These are phyloP conservation scores for Pythium myriotylum DNA, from an alignment of 352 stramenopile species.

Conservation along the genomic window DNA sequence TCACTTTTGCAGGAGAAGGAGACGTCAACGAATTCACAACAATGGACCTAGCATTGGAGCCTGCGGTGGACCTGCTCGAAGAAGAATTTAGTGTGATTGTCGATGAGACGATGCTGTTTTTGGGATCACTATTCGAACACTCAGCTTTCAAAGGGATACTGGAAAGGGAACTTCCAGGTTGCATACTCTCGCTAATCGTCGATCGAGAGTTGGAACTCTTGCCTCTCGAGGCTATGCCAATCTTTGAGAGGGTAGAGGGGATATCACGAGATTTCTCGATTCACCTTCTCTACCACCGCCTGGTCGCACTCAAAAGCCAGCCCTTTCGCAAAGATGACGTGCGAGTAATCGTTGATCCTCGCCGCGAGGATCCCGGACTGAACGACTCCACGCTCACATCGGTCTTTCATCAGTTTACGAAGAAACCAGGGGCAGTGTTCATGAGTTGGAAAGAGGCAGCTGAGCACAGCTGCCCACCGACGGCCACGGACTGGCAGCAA, in stretches of 20 bases:
- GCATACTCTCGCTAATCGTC: constrained; percentile 52
- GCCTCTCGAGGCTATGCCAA: constrained; percentile 55
- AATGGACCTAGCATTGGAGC: background rate
- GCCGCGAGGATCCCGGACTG: constrained; percentile 49
- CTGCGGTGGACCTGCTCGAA: constrained; percentile 48
- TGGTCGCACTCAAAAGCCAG: constrained; percentile 53
- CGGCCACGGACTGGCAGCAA: constrained; percentile 70
- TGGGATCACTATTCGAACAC: constrained; percentile 59
- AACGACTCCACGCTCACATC: constrained; percentile 46
- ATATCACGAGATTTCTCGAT: constrained; percentile 75
- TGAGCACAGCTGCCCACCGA: constrained; percentile 63
- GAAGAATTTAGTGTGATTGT: constrained; percentile 57
- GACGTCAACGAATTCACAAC: constrained; percentile 10
- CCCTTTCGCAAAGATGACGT: constrained; percentile 63
- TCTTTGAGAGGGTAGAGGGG: constrained; percentile 45
- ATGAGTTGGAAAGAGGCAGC: constrained; percentile 61
- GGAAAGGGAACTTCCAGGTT: constrained; percentile 44
- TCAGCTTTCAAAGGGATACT: constrained; percentile 42
- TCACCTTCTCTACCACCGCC: constrained; percentile 62
- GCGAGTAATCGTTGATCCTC: constrained; percentile 62
- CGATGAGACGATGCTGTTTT: constrained; percentile 40
- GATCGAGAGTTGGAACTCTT: constrained; percentile 54
- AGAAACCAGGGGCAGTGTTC: constrained; percentile 32
- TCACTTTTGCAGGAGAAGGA: constrained; percentile 40
- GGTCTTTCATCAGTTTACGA: constrained; percentile 45